phyloP scores from a whole-genome alignment of 2,329 filamentous ascomycete genomes.

The Arachnopeziza araneosa region DNA sequence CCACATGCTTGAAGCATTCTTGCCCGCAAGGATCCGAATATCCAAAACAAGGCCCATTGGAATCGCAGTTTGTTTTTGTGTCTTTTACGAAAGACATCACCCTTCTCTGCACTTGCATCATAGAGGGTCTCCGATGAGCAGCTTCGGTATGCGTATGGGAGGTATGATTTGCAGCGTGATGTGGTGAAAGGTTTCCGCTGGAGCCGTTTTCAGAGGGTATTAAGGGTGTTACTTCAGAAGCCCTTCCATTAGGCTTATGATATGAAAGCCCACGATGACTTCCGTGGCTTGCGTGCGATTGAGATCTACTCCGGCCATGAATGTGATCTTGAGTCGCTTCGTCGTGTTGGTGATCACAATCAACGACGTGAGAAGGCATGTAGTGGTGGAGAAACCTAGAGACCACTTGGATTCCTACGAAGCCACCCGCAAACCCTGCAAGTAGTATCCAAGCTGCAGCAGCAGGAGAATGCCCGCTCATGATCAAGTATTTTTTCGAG shows the following conservation, averaged over 20 bases:
- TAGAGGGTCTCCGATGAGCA: constrained; percentile 42
- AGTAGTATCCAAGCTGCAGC: constrained; percentile 65
- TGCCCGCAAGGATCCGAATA: constrained; percentile 62
- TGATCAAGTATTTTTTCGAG: constrained; percentile 69
- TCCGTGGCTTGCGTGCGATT: constrained; percentile 9
- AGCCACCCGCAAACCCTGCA: constrained; percentile 63
- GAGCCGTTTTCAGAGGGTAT: constrained; percentile 11
- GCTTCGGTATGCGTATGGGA: background rate
- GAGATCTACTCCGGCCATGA: constrained; percentile 6
- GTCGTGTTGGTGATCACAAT: constrained; percentile 70
- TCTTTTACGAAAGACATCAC: constrained; percentile 62
- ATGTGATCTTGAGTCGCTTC: constrained; percentile 37
- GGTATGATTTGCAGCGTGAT: background rate
- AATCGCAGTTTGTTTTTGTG: constrained; percentile 57
- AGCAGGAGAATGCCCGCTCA: constrained; percentile 61
- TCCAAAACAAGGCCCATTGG: constrained; percentile 55
- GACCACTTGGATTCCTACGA: constrained; percentile 68
- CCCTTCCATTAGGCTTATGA: constrained; percentile 12
- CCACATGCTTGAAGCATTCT: constrained; percentile 57
- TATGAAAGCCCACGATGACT: constrained; percentile 4
- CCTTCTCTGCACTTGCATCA: constrained; percentile 48
- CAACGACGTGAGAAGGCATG: constrained; percentile 74
- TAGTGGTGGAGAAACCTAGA: constrained; percentile 68
- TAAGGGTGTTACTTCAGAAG: constrained; percentile 26
- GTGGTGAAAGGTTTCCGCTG: constrained; percentile 8